Base-by-base conservation (phyloP, 371 early-diverging fungal genomes). In the Zychaea mexicana region DNA sequence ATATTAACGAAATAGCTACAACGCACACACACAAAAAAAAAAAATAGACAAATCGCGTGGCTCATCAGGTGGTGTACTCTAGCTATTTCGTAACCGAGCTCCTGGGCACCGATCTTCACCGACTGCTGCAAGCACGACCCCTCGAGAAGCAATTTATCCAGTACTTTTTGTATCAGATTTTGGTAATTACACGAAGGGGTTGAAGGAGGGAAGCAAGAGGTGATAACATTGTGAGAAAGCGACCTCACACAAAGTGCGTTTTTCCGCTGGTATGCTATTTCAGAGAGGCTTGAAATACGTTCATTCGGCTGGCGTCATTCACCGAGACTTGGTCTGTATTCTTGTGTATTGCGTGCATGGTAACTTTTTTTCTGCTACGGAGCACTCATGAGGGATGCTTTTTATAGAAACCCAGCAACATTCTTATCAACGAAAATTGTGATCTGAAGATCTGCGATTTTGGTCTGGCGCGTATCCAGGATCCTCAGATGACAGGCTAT, bases 371-470 rank as follows among this genome's bases (percentile, higher is more conserved):
- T 24, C 24, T n/a, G n/a, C n/a, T n/a, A n/a, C 22, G 26, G 24
- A 49, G 26, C 6, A 49, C 49, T 49, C 22, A 49, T 49, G 21
- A 49, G 4, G 12, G 4, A 24, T 60, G 7, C 2, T 24, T 36
- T 42, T 17, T 60, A 15, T 75, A 86, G 92, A 96, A 97, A 90
- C 98, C 98, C 22, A 90, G 91, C 77, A 97, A 97, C 73, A 94
- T 97, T 65, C 82, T 97, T 28, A 89, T 97, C 72, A 96, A 96
- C 72, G 95, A 94, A 71, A 95, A 97, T 80, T 96, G 97, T 73
- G 97, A 96, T 72, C 83, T 97, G 47, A 96, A 95, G 86, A 97
- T 98, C 72, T 98, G 98, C 79, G 98, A 98, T 77, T 97, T 98
- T 79, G 98, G 98, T 19, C 77, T 98, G 55, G 97, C 98, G 19